Conservation (phyloP, 2,329 filamentous ascomycete genomes). For the Hymenoscyphus scutula region DNA sequence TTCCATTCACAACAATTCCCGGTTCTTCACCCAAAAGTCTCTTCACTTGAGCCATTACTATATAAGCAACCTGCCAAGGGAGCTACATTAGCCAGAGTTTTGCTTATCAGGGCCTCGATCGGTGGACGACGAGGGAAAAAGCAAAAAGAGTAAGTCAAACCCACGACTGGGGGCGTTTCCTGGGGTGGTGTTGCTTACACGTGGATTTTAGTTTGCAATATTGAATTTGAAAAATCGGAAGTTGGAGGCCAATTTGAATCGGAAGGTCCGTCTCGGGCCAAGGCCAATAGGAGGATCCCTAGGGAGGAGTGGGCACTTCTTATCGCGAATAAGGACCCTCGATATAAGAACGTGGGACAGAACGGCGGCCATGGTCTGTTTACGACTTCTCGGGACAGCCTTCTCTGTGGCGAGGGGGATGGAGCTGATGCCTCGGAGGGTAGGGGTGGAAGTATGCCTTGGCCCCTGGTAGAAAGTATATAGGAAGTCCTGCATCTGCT, state of each 20-base stretch:
- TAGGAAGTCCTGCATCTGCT: neutral
- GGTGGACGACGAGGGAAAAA: neutral
- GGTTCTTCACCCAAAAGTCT: too few relatives aligned
- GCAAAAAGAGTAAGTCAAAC: neutral
- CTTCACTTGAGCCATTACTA: too few relatives aligned
- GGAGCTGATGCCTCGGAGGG: neutral
- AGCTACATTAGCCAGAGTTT: constrained; percentile 1
- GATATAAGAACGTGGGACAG: constrained; percentile 1
- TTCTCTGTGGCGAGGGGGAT: neutral
- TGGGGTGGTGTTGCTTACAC: neutral
- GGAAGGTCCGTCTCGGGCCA: neutral
- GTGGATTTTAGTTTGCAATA: constrained; percentile 1
- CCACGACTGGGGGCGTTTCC: neutral
- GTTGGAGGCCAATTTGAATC: neutral
- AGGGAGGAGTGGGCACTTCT: neutral
- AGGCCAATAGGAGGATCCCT: neutral
- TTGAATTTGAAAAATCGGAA: neutral
- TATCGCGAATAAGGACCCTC: neutral
- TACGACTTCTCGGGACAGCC: neutral
- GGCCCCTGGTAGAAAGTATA: constrained; percentile 1
- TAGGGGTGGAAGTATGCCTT: neutral
- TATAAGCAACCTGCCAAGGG: neutral
- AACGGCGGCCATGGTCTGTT: neutral
- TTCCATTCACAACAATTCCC: neutral
- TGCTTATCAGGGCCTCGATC: neutral